A percentile compares a stretch with the other conserved stretches of the same genome.
Conservation (phyloP, 495 filamentous ascomycete genomes). For the Hypoxylon crocopeplum region DNA sequence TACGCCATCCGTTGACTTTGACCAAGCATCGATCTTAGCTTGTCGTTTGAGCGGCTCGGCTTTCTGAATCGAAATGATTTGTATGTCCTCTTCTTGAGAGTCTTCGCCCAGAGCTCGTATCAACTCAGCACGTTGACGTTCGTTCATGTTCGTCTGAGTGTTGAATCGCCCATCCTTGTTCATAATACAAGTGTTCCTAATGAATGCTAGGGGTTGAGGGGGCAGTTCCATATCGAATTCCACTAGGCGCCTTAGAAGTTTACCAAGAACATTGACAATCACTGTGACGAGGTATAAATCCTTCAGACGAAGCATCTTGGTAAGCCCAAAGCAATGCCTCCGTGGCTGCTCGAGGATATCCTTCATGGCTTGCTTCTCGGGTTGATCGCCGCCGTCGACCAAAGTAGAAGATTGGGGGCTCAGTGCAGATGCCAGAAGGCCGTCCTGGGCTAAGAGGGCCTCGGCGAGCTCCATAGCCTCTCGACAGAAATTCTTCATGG, state of each 20-base stretch:
- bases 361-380: conserved; percentile 54
- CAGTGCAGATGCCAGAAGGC: conserved; percentile 74
- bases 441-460: conserved; percentile 80
- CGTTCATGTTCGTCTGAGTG: conserved; percentile 74
- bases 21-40: conserved; percentile 71
- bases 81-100: conserved; percentile 59
- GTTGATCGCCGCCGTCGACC: conserved; percentile 51
- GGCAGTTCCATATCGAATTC: conserved; percentile 73
- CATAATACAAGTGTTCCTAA: conserved; percentile 61
- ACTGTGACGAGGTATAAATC: conserved; percentile 82
- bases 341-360: conserved; percentile 67
- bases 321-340: conserved; percentile 68
- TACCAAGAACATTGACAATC: conserved; percentile 64
- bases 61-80: conserved; percentile 46
- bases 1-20: conserved; percentile 43
- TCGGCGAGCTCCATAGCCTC: conserved; percentile 94
- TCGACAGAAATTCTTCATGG: conserved; percentile 89
- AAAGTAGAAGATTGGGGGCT: conserved; percentile 49
- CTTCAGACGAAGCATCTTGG: conserved; percentile 82
- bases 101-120: conserved; percentile 80
- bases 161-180: conserved; percentile 48
- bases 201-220: conserved; percentile 62
- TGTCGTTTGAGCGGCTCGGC: conserved; percentile 65
- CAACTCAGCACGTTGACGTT: conserved; percentile 81
- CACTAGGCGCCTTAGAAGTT: conserved; percentile 75